These are phyloP conservation scores for Cladophialophora bantiana DNA, from an alignment of 2,329 filamentous ascomycete species.

Conservation along the genomic window DNA sequence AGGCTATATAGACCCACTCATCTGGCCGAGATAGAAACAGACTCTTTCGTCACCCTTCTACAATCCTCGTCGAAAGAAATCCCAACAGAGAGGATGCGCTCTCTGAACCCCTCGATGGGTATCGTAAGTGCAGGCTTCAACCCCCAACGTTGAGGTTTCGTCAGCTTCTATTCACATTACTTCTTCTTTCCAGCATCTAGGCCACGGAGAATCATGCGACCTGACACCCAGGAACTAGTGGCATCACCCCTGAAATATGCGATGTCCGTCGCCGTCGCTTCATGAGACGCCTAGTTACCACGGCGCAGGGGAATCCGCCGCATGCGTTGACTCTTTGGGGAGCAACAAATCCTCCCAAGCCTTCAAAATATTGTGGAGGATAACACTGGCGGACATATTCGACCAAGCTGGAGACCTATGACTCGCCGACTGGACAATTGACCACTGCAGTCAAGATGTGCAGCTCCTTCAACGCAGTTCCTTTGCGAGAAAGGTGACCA, in stretches of 20 bases:
- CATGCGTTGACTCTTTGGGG: not conserved
- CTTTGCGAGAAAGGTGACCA: not conserved
- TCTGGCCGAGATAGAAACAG: not conserved
- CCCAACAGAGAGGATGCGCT: not conserved
- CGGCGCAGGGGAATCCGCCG: not conserved
- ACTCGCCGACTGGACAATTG: not conserved
- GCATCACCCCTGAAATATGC: not conserved
- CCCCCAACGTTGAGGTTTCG: not conserved
- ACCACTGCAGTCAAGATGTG: not conserved
- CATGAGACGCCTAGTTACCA: not conserved
- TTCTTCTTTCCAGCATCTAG: not conserved
- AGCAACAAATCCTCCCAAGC: not conserved
- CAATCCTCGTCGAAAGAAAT: not conserved
- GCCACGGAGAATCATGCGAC: not conserved
- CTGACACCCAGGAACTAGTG: not conserved
- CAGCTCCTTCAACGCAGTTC: not conserved
- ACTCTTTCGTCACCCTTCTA: not conserved
- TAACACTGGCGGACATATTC: not conserved
- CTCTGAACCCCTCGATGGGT: not conserved
- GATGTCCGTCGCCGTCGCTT: not conserved
- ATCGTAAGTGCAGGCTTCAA: not conserved
- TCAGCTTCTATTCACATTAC: not conserved
- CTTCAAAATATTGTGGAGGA: not conserved
- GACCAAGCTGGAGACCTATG: not conserved
- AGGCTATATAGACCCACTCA: conserved; percentile 16